These are phyloP conservation scores for Arxiozyma bovina DNA, from an alignment of 1,139 yeast species.

Conservation along the genomic window DNA sequence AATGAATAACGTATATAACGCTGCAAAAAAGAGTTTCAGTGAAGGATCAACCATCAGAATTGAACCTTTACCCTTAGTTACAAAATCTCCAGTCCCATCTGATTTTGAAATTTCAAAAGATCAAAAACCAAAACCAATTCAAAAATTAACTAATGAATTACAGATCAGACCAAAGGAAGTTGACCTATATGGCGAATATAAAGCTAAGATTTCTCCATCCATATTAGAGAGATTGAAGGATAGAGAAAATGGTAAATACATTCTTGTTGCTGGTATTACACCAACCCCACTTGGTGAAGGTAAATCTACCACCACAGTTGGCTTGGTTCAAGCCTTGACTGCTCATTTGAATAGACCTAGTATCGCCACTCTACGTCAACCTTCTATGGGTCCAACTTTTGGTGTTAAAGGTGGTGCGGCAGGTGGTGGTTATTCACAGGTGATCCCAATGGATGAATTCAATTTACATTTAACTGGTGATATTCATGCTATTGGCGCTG, in stretches of 20 bases:
- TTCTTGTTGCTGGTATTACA: conserved; percentile 92
- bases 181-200: conserved; percentile 65
- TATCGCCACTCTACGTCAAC: conserved; percentile 75
- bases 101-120: conserved; percentile 69
- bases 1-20: conserved; percentile 55
- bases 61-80: conserved; percentile 44
- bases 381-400: conserved; percentile 82
- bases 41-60: conserved; percentile 43
- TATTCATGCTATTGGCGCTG: conserved; percentile 74
- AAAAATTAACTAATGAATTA: conserved; percentile 53
- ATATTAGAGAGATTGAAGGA: conserved; percentile 51
- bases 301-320: conserved; percentile 93
- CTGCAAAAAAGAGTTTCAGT: conserved; percentile 44
- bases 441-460: conserved; percentile 82
- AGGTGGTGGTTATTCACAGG: conserved; percentile 81
- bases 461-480: conserved; percentile 82
- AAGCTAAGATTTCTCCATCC: conserved; percentile 62
- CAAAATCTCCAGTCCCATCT: conserved; percentile 58
- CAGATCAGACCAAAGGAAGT: conserved; percentile 55
- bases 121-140: conserved; percentile 61
- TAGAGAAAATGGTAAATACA: conserved; percentile 72
- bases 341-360: conserved; percentile 63
- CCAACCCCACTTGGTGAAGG: conserved; percentile 99
- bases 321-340: conserved; percentile 75
- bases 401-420: conserved; percentile 90